Percentiles rank a stretch among this genome's conserved stretches.
Evolutionary conservation across 108 stramenopile genomes (phyloP).

Genomic region (Cyclotella choctawhatcheeana): DNA sequence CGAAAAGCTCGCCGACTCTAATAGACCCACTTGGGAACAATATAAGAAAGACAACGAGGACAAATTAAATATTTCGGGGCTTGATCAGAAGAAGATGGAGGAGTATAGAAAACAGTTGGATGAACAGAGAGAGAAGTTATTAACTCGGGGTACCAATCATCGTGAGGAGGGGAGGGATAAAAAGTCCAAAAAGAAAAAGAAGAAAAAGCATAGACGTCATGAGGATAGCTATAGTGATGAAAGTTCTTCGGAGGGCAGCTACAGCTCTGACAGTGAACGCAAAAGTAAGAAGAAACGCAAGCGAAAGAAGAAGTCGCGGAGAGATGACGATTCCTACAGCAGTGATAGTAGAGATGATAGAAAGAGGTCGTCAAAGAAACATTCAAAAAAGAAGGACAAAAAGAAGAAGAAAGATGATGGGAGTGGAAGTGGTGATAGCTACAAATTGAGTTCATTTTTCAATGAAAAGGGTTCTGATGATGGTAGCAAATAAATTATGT

Average conservation of each 20-base stretch:
- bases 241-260: conserved; percentile 36
- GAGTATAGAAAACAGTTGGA: conserved; percentile 93
- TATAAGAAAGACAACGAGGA: conserved; percentile 98
- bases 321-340: conserved; percentile 22
- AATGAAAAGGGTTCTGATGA: conserved; percentile 61
- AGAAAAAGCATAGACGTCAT: conserved; percentile 53
- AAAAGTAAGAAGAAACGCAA: conserved; percentile 53
- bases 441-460: conserved; percentile 74
- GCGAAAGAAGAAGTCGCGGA: conserved; percentile 43
- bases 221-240: conserved; percentile 42
- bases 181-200: conserved; percentile 62
- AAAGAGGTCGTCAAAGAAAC: conserved; percentile 49
- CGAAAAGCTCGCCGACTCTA: conserved; percentile 93
- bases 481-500: too few species aligned
- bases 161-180: conserved; percentile 37
- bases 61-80: conserved; percentile 86
- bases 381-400: conserved; percentile 45
- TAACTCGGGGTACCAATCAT: conserved; percentile 77
- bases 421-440: conserved; percentile 67
- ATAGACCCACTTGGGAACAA: conserved; percentile 97
- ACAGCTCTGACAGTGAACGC: conserved; percentile 37
- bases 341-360: conserved; percentile 53
- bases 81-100: conserved; percentile 93
- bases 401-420: conserved; percentile 37
- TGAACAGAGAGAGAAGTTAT: conserved; percentile 76